phyloP scores from a whole-genome alignment of 441 rosid species.

The Heliophila coronopifolia region DNA sequence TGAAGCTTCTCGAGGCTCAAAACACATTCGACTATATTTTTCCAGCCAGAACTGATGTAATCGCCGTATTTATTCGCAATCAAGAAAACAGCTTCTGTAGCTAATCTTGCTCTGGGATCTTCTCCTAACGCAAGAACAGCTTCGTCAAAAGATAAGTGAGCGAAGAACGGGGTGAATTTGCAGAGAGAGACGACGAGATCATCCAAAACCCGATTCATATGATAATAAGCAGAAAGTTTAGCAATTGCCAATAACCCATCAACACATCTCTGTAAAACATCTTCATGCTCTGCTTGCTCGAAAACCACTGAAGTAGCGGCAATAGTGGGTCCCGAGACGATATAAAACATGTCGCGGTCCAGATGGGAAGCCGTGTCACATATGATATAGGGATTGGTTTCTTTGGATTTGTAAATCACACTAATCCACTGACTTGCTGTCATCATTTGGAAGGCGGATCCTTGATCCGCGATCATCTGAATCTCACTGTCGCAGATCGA shows the following conservation, averaged over 20 bases:
- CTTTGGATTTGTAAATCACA: constrained; percentile 60
- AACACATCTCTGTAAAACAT: constrained; percentile 53
- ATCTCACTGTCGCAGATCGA: constrained; percentile 90
- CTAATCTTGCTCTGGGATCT: constrained; percentile 56
- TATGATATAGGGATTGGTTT: constrained; percentile 46
- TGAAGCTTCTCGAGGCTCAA: constrained; percentile 60
- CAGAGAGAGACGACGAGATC: constrained; percentile 66
- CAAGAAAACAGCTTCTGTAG: constrained; percentile 55
- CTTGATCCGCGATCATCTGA: constrained; percentile 69
- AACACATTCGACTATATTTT: constrained; percentile 58
- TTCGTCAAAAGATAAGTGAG: constrained; percentile 45
- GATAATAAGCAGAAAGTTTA: constrained; percentile 55
- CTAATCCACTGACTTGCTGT: constrained; percentile 65
- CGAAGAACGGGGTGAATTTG: constrained; percentile 55
- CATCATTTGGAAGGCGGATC: constrained; percentile 49
- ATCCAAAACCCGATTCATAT: constrained; percentile 52
- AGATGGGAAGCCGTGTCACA: constrained; percentile 51
- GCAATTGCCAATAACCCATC: constrained; percentile 73
- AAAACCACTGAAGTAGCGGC: constrained; percentile 72
- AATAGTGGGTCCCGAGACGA: constrained; percentile 57
- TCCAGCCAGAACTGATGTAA: constrained; percentile 55
- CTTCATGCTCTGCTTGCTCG: constrained; percentile 67
- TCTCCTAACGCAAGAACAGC: constrained; percentile 54
- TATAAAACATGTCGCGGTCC: constrained; percentile 60
- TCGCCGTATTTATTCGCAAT: constrained; percentile 64